phyloP scores from a whole-genome alignment of 768 basidiomycete genomes.

The Terana coerulea region DNA sequence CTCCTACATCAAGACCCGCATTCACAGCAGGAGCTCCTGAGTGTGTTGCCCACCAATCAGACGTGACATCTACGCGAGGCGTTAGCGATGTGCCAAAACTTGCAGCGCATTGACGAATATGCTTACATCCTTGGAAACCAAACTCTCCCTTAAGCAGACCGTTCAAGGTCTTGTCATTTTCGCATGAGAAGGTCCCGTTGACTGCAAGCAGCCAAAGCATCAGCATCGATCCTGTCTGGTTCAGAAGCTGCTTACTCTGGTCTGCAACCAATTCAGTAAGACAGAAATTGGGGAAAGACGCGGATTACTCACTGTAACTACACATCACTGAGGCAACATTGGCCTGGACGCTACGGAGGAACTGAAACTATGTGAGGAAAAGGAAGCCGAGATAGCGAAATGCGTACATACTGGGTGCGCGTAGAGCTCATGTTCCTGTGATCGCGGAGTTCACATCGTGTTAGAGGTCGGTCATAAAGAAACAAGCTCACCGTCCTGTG shows the following conservation, averaged over 20 bases:
- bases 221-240: not conserved
- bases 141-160: conserved; percentile 38
- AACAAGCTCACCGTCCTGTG: conserved; percentile 15
- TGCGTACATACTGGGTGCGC: conserved; percentile 18
- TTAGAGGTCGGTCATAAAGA: not conserved
- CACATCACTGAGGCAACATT: conserved; percentile 24
- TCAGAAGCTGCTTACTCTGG: conserved; percentile 16
- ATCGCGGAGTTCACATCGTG: not conserved
- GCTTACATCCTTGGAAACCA: conserved; percentile 37
- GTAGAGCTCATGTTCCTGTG: conserved; percentile 23
- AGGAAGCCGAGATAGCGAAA: too few species aligned
- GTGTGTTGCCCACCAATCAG: conserved; percentile 63
- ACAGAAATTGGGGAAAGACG: not conserved
- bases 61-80: conserved; percentile 29
- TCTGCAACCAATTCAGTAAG: conserved; percentile 6
- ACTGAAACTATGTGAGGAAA: conserved; percentile 11
- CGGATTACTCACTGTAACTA: conserved; percentile 22
- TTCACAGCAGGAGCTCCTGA: conserved; percentile 53
- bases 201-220: conserved; percentile 22
- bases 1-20: conserved; percentile 58
- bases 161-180: conserved; percentile 67
- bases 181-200: conserved; percentile 70
- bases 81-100: too few species aligned
- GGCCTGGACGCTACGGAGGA: conserved; percentile 22
- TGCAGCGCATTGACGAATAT: conserved; percentile 6